Conservation (phyloP, 2,329 filamentous ascomycete species). For the Ascochyta lentis region DNA sequence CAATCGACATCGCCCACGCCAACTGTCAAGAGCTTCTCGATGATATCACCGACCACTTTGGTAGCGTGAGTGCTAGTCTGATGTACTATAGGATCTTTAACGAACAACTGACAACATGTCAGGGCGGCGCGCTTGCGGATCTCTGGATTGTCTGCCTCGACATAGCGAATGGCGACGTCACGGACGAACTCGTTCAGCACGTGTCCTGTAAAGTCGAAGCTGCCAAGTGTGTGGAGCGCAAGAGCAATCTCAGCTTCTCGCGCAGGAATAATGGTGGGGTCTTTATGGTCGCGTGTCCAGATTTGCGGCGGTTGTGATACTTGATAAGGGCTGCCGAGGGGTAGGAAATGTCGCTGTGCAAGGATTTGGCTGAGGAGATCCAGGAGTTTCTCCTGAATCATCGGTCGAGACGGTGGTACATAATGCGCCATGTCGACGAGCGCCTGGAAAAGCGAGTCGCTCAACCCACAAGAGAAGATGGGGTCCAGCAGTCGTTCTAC, state of each 20-base stretch:
- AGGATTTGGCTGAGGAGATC: constrained; percentile 95
- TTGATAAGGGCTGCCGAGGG: constrained; percentile 88
- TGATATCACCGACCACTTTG: constrained; percentile 96
- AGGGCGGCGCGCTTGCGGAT: constrained; percentile 93
- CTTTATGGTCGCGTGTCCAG: constrained; percentile 85
- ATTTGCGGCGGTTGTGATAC: constrained; percentile 81
- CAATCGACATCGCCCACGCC: constrained; percentile 89
- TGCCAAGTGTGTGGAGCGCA: constrained; percentile 93
- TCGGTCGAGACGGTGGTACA: constrained; percentile 90
- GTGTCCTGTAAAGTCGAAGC: constrained; percentile 89
- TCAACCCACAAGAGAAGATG: constrained; percentile 95
- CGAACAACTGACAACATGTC: constrained; percentile 97
- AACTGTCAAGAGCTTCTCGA: constrained; percentile 93
- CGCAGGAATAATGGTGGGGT: constrained; percentile 79
- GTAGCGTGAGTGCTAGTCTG: constrained; percentile 97
- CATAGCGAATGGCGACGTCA: constrained; percentile 96
- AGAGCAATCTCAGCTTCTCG: constrained; percentile 88
- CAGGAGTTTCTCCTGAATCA: constrained; percentile 90
- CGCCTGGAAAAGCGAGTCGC: constrained; percentile 90
- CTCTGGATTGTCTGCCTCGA: constrained; percentile 92
- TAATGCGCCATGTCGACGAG: constrained; percentile 99
- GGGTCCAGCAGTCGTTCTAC: constrained; percentile 95
- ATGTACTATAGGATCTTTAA: constrained; percentile 95
- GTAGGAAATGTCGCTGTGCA: constrained; percentile 89
- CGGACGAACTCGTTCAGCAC: constrained; percentile 98